A percentile compares a stretch with the other conserved stretches of the same genome.
Conservation (phyloP, 148 eudicot genomes). For the Diospyros lotus region DNA sequence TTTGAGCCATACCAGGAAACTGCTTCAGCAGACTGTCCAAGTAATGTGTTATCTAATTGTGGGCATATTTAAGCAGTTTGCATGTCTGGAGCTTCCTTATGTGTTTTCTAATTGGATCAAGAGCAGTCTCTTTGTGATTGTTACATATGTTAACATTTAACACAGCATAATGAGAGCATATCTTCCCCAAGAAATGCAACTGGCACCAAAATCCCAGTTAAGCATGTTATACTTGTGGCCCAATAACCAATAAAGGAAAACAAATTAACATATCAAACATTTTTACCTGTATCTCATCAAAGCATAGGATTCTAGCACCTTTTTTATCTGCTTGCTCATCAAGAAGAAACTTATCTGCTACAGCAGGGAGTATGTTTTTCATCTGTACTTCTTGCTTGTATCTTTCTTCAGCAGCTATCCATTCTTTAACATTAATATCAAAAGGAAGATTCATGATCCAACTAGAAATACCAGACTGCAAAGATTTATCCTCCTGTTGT, state of each 20-base stretch:
- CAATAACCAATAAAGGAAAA: background rate
- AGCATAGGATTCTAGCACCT: constrained; percentile 92
- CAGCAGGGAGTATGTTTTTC: constrained; percentile 88
- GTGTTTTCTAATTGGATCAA: no score
- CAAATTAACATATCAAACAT: background rate
- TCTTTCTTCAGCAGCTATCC: constrained; percentile 89
- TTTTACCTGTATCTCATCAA: constrained; percentile 92
- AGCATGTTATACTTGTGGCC: background rate
- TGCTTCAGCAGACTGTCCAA: background rate
- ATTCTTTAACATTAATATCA: constrained; percentile 79
- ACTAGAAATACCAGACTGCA: constrained; percentile 63
- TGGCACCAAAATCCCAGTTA: background rate
- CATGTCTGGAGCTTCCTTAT: no score
- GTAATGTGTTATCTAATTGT: background rate
- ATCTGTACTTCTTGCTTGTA: constrained; percentile 73
- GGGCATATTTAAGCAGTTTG: background rate
- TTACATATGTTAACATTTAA: background rate
- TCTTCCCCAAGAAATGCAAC: background rate
- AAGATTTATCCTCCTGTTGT: constrained; percentile 64
- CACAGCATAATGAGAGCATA: background rate
- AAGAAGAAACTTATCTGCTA: constrained; percentile 89
- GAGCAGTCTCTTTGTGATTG: background rate
- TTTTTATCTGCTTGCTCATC: constrained; percentile 38
- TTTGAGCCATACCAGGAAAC: background rate
- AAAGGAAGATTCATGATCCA: constrained; percentile 92